These are phyloP conservation scores for Brettanomyces sp. DNA, from an alignment of 805 yeast species.

Conservation along the genomic window DNA sequence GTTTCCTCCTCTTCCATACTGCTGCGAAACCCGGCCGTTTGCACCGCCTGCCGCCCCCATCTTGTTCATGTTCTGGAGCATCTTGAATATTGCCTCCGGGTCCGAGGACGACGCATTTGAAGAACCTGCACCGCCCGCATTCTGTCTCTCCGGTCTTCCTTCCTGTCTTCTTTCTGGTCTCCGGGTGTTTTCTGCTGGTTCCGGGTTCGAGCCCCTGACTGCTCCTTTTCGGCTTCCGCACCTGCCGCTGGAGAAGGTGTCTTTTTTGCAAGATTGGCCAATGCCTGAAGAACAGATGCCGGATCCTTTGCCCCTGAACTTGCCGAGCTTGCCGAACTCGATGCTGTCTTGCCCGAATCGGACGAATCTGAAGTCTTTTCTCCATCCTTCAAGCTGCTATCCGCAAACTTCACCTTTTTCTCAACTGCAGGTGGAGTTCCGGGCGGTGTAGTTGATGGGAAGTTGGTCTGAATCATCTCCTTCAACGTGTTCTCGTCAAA, in stretches of 20 bases:
- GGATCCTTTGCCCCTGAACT: constrained; percentile 36
- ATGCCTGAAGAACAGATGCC: constrained; percentile 57
- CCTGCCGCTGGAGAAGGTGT: constrained; percentile 25
- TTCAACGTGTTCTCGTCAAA: constrained; percentile 52
- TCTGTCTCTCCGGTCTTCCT: not conserved
- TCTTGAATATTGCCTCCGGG: constrained; percentile 37
- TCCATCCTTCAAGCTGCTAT: constrained; percentile 1
- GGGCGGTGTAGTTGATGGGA: constrained; percentile 61
- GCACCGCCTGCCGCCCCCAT: constrained; percentile 14
- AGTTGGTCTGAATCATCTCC: constrained; percentile 49
- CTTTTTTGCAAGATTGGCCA: constrained; percentile 51
- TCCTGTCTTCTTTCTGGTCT: not conserved
- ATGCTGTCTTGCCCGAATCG: not conserved
- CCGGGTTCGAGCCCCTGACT: not conserved
- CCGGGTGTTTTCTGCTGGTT: not conserved
- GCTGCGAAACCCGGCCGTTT: constrained; percentile 5
- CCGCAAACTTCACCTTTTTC: constrained; percentile 20
- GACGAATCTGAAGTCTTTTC: not conserved
- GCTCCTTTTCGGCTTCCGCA: constrained; percentile 23
- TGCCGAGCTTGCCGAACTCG: constrained; percentile 8
- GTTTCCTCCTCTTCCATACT: constrained; percentile 3
- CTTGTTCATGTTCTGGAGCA: constrained; percentile 42
- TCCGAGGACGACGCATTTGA: constrained; percentile 17
- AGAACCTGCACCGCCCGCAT: not conserved
- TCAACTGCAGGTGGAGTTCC: constrained; percentile 45